Evolutionary conservation across 345 rosid species (phyloP).

Genomic region (Anastatica hierochuntica): DNA sequence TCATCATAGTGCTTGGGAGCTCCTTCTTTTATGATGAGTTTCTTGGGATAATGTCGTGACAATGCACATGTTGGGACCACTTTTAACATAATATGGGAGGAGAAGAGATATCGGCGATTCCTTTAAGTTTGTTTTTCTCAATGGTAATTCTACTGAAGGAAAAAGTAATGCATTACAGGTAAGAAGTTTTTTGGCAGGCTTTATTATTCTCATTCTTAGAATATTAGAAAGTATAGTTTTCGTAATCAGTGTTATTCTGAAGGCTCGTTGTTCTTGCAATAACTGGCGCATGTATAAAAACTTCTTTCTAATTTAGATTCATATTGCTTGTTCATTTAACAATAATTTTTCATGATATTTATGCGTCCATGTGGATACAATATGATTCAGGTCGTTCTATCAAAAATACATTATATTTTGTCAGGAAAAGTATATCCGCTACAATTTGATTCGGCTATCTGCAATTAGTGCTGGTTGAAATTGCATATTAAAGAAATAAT

Average conservation of each 20-base stretch:
- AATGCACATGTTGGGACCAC: slow-evolving; percentile 70
- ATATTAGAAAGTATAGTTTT: neutral
- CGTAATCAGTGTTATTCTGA: neutral
- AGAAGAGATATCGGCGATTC: slow-evolving; percentile 47
- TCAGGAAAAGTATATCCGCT: no score
- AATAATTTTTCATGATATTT: no score
- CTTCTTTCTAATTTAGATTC: no score
- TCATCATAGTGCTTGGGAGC: slow-evolving; percentile 80
- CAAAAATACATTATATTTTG: no score
- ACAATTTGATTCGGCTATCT: no score
- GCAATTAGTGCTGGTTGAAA: slow-evolving; percentile 12
- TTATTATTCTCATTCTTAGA: neutral
- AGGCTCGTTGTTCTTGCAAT: slow-evolving; percentile 13
- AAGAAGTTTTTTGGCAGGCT: slow-evolving; percentile 14
- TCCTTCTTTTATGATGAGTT: slow-evolving; percentile 65
- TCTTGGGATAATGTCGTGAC: slow-evolving; percentile 84
- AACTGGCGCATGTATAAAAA: no score
- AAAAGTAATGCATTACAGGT: slow-evolving; percentile 70
- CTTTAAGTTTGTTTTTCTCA: slow-evolving; percentile 70
- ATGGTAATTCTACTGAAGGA: slow-evolving; percentile 74
- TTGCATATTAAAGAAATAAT: neutral
- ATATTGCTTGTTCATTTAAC: no score
- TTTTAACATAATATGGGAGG: slow-evolving; percentile 63
- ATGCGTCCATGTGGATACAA: no score
- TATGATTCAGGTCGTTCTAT: no score